Percentiles rank a stretch among this genome's conserved stretches.
Evolutionary conservation across 148 eudicot species (phyloP).

Genomic region (Polygonum aviculare): DNA sequence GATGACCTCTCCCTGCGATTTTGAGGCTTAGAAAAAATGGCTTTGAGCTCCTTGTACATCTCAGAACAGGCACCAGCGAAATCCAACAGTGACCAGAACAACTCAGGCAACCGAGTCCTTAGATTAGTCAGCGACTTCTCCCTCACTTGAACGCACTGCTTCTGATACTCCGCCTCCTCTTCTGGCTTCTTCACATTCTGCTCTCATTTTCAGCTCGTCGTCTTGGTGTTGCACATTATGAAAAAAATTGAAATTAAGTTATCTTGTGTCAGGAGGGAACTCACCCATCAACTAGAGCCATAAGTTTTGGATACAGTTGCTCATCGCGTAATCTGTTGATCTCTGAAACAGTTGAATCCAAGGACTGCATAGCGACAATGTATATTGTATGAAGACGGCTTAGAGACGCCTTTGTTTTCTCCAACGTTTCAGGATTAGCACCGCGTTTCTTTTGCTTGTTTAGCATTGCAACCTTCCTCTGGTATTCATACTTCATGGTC

Average conservation of each 20-base stretch:
- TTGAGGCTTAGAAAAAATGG: neutral
- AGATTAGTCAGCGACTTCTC: no score
- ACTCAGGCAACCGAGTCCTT: neutral
- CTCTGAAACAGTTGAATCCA: constrained; percentile 93
- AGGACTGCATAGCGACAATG: constrained; percentile 84
- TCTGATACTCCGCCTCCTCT: no score
- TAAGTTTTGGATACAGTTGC: constrained; percentile 77
- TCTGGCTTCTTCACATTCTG: no score
- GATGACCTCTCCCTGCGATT: constrained; percentile 25
- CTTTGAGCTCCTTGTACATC: constrained; percentile 44
- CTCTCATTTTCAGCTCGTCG: no score
- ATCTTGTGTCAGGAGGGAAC: constrained; percentile 24
- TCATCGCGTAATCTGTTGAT: constrained; percentile 84
- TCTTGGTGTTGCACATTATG: no score
- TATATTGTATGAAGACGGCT: constrained; percentile 96
- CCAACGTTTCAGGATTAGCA: constrained; percentile 52
- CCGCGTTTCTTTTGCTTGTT: constrained; percentile 72
- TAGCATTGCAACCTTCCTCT: constrained; percentile 69
- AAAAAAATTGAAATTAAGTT: no score
- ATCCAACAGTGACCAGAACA: constrained; percentile 55
- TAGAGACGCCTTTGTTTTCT: constrained; percentile 88
- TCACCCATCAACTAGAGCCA: constrained; percentile 81
- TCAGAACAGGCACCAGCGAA: constrained; percentile 57
- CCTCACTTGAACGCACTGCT: no score
- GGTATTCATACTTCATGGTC: constrained; percentile 82